Base-by-base conservation (phyloP, 2,329 filamentous ascomycete genomes). In the Ilyonectria robusta region DNA sequence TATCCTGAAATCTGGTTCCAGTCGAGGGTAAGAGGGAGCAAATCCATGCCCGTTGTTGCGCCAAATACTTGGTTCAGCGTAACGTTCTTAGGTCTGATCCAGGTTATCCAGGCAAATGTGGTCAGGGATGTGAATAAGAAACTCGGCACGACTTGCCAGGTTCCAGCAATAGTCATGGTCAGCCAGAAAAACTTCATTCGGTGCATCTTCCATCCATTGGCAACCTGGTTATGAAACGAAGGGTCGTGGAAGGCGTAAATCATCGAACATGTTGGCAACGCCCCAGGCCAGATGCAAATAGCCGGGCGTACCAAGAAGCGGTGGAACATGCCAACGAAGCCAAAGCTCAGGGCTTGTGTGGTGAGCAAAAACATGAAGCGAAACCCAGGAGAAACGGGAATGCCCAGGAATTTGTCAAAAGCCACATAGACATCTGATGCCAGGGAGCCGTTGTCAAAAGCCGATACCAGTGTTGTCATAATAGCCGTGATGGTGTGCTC, bases 21-120 rank as follows among this genome's bases (percentile, higher is more conserved):
- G 70, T 83, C 81, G 62, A 89, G 87, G 0, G 85, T 87, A 15
- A 88, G 81, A 2, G 86, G 86, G 4, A 88, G 78, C 10, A 88
- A 76, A 1, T 85, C 87, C 9, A 88, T 73, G 2, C 87, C 87
- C 5, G 84, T 87, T 70, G 80, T 83, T 2, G 85, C 85, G 13
- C 86, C 87, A 63, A 88, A 87, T 17, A 88, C 75, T 74, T 88
- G 85, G 73, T 88, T 89, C 53, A 88, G 74, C 6, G 86, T 71
- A 0, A 84, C 80, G 62, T 84, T 86, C 56, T 87, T 79, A 4
- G 87, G 87, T 37, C 83, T 84, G 67, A 88, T 87, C 76, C 78
- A 89, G 11, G 66, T 69, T 0, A 65, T 56, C 47, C 48, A 68
- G 9, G 67, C 60, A 26, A 68, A 62, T 7, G 48, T 54, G 1